Evolutionary conservation across 164 flowering plant species (phyloP), one percentile per base, ranked within the genome.

Genomic region (Taxillus chinensis): DNA sequence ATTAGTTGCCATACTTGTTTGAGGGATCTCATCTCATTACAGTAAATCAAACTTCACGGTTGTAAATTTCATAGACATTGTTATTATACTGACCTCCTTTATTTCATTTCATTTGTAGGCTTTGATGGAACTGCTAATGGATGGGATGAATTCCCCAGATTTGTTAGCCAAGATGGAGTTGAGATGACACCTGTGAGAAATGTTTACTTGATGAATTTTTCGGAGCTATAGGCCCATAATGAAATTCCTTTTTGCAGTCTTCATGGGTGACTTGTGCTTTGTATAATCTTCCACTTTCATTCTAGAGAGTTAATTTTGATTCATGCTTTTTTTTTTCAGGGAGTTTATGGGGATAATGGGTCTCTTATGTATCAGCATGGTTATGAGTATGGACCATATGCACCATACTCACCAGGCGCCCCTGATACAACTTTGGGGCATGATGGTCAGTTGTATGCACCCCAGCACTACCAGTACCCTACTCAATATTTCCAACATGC

Each of bases 391-490:
- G 74, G 82, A 54, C 82, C 97, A 3, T 90, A 83, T 74, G 84
- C 77, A 5, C 77, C 95, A 5, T 90, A 86, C 74, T 71, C 87
- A 3, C 86, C 89, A 3, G 84, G 51, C 3, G 9, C 51, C 13
- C 51, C 51, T 48, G 51, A 80, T 70, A 92, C 95, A 3, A 71
- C 89, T 6, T 41, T 89, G 70, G 90, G 89, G 14, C 84, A 82
- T 67, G 95, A 90, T 76, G 89, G 86, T 51, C 92, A 86, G 71
- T 66, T 85, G 0, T 90, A 88, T 73, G 87, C 85, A 14, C 82
- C 87, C 50, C 95, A 86, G 62, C 90, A 82, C 15, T 90, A 86
- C 64, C 95, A 86, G 67, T 90, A 88, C 68, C 85, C 86, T 8
- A 40, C 76, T 10, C 78, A 77, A 13, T 90, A 79, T 68, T 85